Percentiles rank a stretch among this genome's conserved stretches.
Evolutionary conservation across 1,139 yeast genomes (phyloP).

Genomic region (Zygosaccharomyces sapae): DNA sequence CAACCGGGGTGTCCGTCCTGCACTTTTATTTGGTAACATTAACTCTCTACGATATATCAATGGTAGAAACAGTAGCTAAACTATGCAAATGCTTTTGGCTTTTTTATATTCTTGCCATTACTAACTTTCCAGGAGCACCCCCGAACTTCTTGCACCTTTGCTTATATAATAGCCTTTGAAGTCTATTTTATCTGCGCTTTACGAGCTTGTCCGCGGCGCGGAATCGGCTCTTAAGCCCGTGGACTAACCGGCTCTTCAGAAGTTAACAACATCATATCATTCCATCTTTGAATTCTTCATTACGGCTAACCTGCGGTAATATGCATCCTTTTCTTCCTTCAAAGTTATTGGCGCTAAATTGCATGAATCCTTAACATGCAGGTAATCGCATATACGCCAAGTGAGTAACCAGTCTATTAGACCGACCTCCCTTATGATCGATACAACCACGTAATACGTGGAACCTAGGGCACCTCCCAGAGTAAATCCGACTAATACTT

Average conservation of each 20-base stretch:
- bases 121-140: no score
- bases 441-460: slow-evolving; percentile 51
- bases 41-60: background rate
- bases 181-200: no score
- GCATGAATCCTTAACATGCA: slow-evolving; percentile 57
- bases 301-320: slow-evolving; percentile 24
- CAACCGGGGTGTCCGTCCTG: background rate
- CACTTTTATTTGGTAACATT: background rate
- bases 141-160: no score
- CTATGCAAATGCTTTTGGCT: no score
- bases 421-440: slow-evolving; percentile 55
- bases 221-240: no score
- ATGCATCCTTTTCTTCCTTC: slow-evolving; percentile 34
- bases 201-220: no score
- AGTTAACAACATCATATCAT: background rate
- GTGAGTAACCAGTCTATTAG: slow-evolving; percentile 53
- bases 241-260: no score
- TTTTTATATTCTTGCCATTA: no score
- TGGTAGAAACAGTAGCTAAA: no score
- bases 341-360: slow-evolving; percentile 40
- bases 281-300: background rate
- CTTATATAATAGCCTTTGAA: no score
- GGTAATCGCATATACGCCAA: slow-evolving; percentile 45
- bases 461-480: slow-evolving; percentile 61
- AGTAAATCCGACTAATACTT: slow-evolving; percentile 67